Percentiles rank a stretch among this genome's conserved stretches.
Conservation (phyloP, 2,329 filamentous ascomycete genomes). For the Aschersonia sp. region DNA sequence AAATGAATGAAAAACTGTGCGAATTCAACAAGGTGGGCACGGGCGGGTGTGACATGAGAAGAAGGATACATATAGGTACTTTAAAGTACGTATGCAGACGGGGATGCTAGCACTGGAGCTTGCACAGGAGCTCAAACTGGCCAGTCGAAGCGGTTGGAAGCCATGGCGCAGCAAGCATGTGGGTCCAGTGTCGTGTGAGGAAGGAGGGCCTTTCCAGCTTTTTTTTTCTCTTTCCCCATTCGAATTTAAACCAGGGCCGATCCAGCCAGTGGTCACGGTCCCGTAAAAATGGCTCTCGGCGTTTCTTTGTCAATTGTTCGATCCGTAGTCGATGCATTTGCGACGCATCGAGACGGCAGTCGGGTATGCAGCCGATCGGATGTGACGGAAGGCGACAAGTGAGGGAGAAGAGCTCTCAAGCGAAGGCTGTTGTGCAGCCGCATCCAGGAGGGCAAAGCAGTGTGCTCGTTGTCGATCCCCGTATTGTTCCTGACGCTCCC, state of each 20-base stretch:
- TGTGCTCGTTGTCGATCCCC: not conserved
- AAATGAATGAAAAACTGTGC: constrained; percentile 2
- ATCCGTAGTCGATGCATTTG: not conserved
- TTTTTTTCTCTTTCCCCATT: not conserved
- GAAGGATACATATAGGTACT: not conserved
- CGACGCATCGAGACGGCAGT: not conserved
- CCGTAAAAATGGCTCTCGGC: not conserved
- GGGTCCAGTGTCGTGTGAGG: not conserved
- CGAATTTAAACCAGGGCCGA: not conserved
- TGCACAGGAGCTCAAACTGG: not conserved
- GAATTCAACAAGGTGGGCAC: not conserved
- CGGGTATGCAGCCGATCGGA: not conserved
- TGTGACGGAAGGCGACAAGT: not conserved
- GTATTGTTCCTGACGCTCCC: not conserved
- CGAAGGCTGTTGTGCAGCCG: constrained; percentile 6
- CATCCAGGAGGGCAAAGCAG: not conserved
- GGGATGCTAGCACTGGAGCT: not conserved
- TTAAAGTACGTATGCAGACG: not conserved
- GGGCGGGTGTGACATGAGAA: not conserved
- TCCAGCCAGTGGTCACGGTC: not conserved
- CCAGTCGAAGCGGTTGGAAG: not conserved
- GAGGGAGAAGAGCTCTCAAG: not conserved
- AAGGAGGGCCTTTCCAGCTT: not conserved
- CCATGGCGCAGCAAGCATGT: not conserved
- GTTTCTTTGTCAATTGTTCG: not conserved